Base-by-base conservation (phyloP, 2,329 filamentous ascomycete genomes). In the Aspergillus ochraceoroseus region DNA sequence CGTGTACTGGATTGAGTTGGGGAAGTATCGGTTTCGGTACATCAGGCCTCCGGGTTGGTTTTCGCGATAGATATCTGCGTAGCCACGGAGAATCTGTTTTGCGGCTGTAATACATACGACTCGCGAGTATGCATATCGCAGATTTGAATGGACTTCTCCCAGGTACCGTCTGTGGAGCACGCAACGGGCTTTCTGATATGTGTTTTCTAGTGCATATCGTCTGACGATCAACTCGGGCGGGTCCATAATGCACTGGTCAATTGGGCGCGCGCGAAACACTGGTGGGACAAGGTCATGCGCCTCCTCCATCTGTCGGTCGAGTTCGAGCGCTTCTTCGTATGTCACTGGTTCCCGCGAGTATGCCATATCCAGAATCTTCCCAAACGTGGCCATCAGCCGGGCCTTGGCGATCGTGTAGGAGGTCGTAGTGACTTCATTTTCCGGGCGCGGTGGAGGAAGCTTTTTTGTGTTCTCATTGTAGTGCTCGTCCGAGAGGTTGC, bases 401-500 rank as follows among this genome's bases (percentile, higher is more conserved):
- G 49, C 49, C 51, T 64, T 68, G 23, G 57, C 57, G 43, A 63
- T 59, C 25, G 60, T 59, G 53, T 61, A 69, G 13, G 59, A 59
- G 15, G 56, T 49, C 4, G 67, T 55, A 0, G 77, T 81, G 48
- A 74, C 70, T 45, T 82, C 76, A 1, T 66, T 62, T 7, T 64
- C 56, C 1, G 79, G 74, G 15, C 78, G 66, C 1, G 70, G 58
- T 0, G 70, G 68, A 1, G 80, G 80, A 14, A 84, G 59, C 22
- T 67, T 64, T 3, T 53, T 48, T 3, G 66, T 69, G 30, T 71
- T 57, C 50, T 76, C 69, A 44, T 70, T 64, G 46, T 83, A 79
- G 51, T 84, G 79, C 1, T 73, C 69, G 56, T 85, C 80, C 15
- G 71, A 59, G 11, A 83, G 54, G 55, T 84, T 83, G 7, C 70